Conservation (phyloP, 192 early-diverging fungal species). For the Jimgerdemannia flammicorona region DNA sequence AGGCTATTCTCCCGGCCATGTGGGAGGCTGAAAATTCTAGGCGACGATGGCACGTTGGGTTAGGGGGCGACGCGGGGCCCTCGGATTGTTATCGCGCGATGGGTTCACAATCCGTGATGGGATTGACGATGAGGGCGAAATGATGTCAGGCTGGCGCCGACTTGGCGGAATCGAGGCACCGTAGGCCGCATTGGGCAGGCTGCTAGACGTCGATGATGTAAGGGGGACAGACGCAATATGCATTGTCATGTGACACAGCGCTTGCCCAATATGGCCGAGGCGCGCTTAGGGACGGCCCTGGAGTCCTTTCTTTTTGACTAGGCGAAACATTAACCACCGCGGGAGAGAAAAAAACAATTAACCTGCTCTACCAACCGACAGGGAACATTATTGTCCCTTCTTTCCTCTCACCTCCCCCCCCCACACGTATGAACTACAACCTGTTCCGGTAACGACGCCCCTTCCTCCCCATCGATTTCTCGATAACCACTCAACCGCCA, state of each 20-base stretch:
- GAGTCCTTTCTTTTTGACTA: no score
- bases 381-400: no score
- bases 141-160: neutral
- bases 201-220: neutral
- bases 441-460: no score
- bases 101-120: no score
- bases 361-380: no score
- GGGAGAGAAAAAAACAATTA: no score
- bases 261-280: conserved; percentile 1
- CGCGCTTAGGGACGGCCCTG: neutral
- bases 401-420: neutral
- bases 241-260: conserved; percentile 1
- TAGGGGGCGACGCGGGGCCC: no score
- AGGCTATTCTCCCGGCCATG: no score
- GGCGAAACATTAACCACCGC: no score
- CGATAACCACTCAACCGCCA: neutral
- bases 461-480: neutral
- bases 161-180: neutral
- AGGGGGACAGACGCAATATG: neutral
- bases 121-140: neutral
- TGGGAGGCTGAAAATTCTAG: no score
- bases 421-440: neutral
- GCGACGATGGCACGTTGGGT: no score
- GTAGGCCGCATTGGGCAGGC: neutral
- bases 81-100: no score